phyloP scores from a whole-genome alignment of 208 protist genomes.

The Leishmania amazonensis region DNA sequence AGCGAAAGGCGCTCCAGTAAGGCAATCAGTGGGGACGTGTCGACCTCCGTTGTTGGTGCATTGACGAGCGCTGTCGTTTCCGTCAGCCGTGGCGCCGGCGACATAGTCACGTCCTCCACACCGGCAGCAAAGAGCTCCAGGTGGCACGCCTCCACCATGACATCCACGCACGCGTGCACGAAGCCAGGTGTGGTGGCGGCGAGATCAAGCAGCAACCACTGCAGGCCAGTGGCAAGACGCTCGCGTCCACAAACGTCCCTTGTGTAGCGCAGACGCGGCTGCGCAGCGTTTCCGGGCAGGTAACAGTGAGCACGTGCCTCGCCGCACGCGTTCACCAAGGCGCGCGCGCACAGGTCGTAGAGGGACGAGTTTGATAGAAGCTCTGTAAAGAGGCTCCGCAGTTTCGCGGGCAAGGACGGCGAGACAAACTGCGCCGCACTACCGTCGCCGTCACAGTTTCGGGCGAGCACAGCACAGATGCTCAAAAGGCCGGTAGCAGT shows the following conservation, averaged over 20 bases:
- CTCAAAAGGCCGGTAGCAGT: constrained; percentile 54
- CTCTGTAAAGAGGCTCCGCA: not conserved
- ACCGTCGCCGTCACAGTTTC: not conserved
- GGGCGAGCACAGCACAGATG: constrained; percentile 26
- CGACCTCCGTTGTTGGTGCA: not conserved
- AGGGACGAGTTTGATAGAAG: constrained; percentile 26
- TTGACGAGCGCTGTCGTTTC: not conserved
- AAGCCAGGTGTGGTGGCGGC: constrained; percentile 6
- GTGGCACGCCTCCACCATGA: constrained; percentile 15
- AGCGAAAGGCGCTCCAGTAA: constrained; percentile 54
- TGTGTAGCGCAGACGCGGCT: constrained; percentile 9
- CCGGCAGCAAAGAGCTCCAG: constrained; percentile 16
- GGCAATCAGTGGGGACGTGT: constrained; percentile 20
- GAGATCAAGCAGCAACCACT: constrained; percentile 9
- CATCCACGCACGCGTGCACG: constrained; percentile 18
- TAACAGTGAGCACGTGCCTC: constrained; percentile 5
- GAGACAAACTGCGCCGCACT: not conserved
- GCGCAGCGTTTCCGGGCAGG: not conserved
- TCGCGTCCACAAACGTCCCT: not conserved
- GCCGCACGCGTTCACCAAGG: constrained; percentile 17
- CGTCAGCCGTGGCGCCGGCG: not conserved
- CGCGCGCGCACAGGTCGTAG: constrained; percentile 13
- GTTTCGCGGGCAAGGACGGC: not conserved
- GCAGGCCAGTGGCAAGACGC: constrained; percentile 8
- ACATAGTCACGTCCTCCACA: constrained; percentile 4